phyloP scores from a whole-genome alignment of 208 protist genomes.

The Wallacemonas collosoma region DNA sequence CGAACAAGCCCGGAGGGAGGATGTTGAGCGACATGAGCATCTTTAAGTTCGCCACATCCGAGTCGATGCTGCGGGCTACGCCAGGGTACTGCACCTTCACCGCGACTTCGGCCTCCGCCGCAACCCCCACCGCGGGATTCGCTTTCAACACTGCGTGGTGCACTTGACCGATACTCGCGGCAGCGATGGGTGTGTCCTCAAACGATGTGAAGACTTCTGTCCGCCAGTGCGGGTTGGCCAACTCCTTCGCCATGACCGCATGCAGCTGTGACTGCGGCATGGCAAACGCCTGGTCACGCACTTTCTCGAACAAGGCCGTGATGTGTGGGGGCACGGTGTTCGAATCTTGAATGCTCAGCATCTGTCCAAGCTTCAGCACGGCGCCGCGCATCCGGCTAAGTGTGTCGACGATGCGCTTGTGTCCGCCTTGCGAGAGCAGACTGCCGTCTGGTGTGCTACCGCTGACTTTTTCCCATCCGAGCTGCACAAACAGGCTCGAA shows the following conservation, averaged over 20 bases:
- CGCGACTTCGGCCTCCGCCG: slow-evolving; percentile 83
- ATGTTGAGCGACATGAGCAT: slow-evolving; percentile 75
- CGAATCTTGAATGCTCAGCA: slow-evolving; percentile 93
- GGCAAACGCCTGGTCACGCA: slow-evolving; percentile 84
- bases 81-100: slow-evolving; percentile 93
- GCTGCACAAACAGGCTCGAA: slow-evolving; percentile 63
- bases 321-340: slow-evolving; percentile 74
- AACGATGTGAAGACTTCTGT: slow-evolving; percentile 74
- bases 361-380: slow-evolving; percentile 97
- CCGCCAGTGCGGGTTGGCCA: slow-evolving; percentile 49
- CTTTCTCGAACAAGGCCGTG: slow-evolving; percentile 71
- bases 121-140: slow-evolving; percentile 32
- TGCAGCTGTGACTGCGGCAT: slow-evolving; percentile 83
- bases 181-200: slow-evolving; percentile 91
- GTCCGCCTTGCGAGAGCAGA: slow-evolving; percentile 44
- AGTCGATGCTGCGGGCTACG: slow-evolving; percentile 84
- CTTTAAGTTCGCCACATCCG: slow-evolving; percentile 89
- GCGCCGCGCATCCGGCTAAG: slow-evolving; percentile 95
- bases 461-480: slow-evolving; percentile 67
- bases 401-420: slow-evolving; percentile 91
- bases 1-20: slow-evolving; percentile 81
- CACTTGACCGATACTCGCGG: slow-evolving; percentile 97
- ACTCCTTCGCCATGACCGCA: slow-evolving; percentile 41
- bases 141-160: slow-evolving; percentile 67
- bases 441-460: slow-evolving; percentile 32